phyloP scores from a whole-genome alignment of 2,329 filamentous ascomycete genomes.

The Xylariomycetidae sp. region DNA sequence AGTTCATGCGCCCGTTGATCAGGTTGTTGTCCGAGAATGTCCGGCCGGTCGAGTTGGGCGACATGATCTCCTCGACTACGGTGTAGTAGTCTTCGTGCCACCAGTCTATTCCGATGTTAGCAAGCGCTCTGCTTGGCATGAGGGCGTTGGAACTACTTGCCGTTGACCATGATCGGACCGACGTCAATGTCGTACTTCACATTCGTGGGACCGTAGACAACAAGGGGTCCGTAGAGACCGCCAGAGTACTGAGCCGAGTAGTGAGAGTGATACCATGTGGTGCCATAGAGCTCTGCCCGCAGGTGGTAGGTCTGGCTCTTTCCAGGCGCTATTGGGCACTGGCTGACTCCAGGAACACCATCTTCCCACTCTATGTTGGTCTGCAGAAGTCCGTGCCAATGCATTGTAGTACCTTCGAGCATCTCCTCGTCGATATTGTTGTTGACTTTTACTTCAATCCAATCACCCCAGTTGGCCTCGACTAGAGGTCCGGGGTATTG shows the following conservation, averaged over 20 bases:
- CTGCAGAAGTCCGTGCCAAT: slow-evolving; percentile 51
- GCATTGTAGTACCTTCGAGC: slow-evolving; percentile 37
- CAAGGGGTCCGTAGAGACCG: slow-evolving; percentile 55
- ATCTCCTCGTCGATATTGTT: slow-evolving; percentile 22
- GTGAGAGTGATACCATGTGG: slow-evolving; percentile 56
- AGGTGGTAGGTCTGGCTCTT: slow-evolving; percentile 49
- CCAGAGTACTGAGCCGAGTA: slow-evolving; percentile 54
- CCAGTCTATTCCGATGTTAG: slow-evolving; percentile 44
- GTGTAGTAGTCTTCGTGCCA: slow-evolving; percentile 48
- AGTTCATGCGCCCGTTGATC: slow-evolving; percentile 58
- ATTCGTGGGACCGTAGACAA: slow-evolving; percentile 52
- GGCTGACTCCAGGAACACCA: slow-evolving; percentile 44
- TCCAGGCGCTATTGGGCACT: slow-evolving; percentile 63
- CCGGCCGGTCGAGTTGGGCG: slow-evolving; percentile 25
- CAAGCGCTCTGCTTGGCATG: background rate
- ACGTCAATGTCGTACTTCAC: slow-evolving; percentile 57
- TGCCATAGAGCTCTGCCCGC: slow-evolving; percentile 47
- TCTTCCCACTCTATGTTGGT: slow-evolving; percentile 45
- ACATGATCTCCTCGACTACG: slow-evolving; percentile 41
- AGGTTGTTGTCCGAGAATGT: slow-evolving; percentile 50
- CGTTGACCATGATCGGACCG: slow-evolving; percentile 42
- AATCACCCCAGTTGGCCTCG: slow-evolving; percentile 41
- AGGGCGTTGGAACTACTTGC: slow-evolving; percentile 17
- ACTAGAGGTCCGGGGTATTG: slow-evolving; percentile 51
- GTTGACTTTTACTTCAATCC: slow-evolving; percentile 26